Base-by-base conservation (phyloP, 352 stramenopile species). In the Phytophthora megakarya region DNA sequence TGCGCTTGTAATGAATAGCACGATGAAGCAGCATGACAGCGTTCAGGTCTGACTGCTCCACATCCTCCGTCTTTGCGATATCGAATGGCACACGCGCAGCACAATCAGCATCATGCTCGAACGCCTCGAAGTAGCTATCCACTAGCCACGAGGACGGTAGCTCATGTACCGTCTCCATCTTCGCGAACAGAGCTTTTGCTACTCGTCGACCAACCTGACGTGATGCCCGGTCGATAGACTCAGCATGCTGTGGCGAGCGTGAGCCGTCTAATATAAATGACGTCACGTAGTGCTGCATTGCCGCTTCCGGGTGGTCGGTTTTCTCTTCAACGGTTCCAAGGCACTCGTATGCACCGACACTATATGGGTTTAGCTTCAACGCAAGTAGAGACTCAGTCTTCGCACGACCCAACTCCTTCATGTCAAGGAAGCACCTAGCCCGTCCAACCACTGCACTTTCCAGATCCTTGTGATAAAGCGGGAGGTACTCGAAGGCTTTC, bases 121-220 rank as follows among this genome's bases (percentile, higher is more conserved):
- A 93, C 28, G 83, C 83, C 40, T 92, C 81, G 64, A 95, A 93
- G 72, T 95, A 95, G 68, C 86, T 95, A 9, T 89, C 59, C 30
- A 93, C 84, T 23, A 95, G 76, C 86, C 85, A 95, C 16, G 69
- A 51, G 12, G 84, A 89, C 26, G 85, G 86, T 10, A 93, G 68
- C n/a, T 90, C 79, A 56, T 90, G 84, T 22, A 84, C 67, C 61
- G 84, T 79, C 33, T 87, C 70, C 81, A 93, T 92, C 13, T 73
- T 70, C 5, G 73, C 73, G 51, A 93, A 95, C 16, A 88, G 73
- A 25, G 76, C 62, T 53, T 90, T 92, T 22, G 86, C 86, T 26
- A 85, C 77, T 28, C 76, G 54, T 38, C 86, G 76, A 32, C 83
- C 86, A 15, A 93, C 85, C 18, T 72, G 37, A 18, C 85, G 83